These are phyloP conservation scores for Phragmites australis DNA, from an alignment of 176 grass and related monocot species.

Conservation along the genomic window DNA sequence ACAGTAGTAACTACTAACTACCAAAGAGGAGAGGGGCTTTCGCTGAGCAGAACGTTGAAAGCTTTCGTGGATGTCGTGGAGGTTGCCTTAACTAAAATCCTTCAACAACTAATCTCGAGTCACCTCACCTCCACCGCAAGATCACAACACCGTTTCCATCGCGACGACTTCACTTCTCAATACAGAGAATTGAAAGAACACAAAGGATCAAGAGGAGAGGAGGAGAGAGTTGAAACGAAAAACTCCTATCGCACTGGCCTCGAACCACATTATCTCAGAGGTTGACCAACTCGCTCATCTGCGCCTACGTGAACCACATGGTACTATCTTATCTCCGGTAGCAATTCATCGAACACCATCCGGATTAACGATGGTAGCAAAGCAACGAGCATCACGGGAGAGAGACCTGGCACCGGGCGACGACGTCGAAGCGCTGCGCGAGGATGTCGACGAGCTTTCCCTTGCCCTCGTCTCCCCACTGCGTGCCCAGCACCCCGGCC, in stretches of 20 bases:
- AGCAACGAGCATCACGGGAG: background rate
- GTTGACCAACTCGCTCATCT: background rate
- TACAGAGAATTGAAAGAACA: background rate
- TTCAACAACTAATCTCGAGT: background rate
- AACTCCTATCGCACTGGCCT: background rate
- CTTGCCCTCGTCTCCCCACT: conserved; percentile 98
- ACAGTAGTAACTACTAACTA: background rate
- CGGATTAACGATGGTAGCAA: background rate
- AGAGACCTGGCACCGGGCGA: conserved; percentile 84
- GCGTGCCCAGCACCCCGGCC: conserved; percentile 71
- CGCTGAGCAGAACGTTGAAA: background rate
- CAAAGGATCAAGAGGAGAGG: background rate
- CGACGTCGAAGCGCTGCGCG: conserved; percentile 77
- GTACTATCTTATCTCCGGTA: background rate
- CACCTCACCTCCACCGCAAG: background rate
- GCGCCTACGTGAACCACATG: background rate
- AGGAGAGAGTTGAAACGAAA: background rate
- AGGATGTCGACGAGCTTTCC: conserved; percentile 88
- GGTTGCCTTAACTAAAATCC: background rate
- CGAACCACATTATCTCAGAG: background rate
- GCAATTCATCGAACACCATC: conserved; percentile 41
- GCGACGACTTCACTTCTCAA: background rate
- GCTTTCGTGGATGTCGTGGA: background rate
- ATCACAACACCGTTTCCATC: background rate
- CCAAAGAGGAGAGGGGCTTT: background rate